Evolutionary conservation across 257 asterid species (phyloP).

Genomic region (Ilex aquifolium): DNA sequence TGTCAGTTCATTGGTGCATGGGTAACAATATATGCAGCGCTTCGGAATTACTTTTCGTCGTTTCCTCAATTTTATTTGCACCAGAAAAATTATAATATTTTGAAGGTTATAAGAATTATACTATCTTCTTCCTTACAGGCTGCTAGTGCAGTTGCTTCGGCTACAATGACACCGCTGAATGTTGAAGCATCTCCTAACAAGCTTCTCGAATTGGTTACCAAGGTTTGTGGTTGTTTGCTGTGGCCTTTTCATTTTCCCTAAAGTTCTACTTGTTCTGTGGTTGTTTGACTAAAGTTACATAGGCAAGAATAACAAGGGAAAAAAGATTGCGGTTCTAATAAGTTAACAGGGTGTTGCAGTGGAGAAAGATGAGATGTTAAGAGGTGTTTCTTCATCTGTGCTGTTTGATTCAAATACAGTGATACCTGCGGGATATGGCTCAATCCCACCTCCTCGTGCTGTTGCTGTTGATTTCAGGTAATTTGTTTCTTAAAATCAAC

Average conservation of each 20-base stretch:
- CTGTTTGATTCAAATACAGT: constrained; percentile 35
- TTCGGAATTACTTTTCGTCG: too few species aligned
- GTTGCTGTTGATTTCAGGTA: constrained; percentile 72
- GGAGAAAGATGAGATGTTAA: constrained; percentile 63
- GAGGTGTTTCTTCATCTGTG: constrained; percentile 46
- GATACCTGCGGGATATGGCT: constrained; percentile 57
- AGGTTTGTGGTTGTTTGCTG: constrained; percentile 43
- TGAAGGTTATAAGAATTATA: too few species aligned
- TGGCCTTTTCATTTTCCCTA: constrained; percentile 1
- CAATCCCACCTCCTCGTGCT: constrained; percentile 51
- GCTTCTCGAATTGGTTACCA: constrained; percentile 77
- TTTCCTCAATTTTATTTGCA: too few species aligned
- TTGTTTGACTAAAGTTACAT: constrained; percentile 12
- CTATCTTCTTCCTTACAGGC: constrained; percentile 36
- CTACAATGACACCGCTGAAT: constrained; percentile 80
- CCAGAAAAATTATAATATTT: too few species aligned
- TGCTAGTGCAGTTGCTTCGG: constrained; percentile 78
- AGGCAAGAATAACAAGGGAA: constrained; percentile 3
- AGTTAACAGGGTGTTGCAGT: constrained; percentile 81
- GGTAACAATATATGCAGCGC: too few species aligned
- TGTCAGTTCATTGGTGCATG: too few species aligned
- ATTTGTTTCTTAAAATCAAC: constrained; percentile 7
- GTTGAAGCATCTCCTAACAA: constrained; percentile 70
- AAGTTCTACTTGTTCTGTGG: constrained; percentile 4
- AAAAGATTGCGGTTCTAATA: constrained; percentile 27